Conservation (phyloP, 1,284 basidiomycete species). For the Malassezia obtusa region DNA sequence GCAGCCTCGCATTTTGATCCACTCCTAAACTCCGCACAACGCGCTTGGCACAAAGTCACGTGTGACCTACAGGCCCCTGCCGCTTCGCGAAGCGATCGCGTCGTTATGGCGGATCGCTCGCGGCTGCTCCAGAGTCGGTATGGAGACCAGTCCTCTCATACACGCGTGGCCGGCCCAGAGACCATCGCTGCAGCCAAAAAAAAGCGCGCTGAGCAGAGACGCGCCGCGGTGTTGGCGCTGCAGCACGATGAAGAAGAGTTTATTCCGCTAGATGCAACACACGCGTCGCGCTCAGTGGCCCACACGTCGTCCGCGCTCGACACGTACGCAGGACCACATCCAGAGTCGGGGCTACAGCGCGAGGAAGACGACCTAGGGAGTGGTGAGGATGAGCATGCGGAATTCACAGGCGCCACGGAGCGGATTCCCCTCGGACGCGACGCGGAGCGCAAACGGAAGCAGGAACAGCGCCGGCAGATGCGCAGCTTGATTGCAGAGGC, state of each 20-base stretch:
- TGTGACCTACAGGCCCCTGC: neutral
- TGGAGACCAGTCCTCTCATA: constrained; percentile 3
- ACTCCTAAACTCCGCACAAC: neutral
- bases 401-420: constrained; percentile 37
- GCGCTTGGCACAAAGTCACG: neutral
- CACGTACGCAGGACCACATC: constrained; percentile 24
- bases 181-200: neutral
- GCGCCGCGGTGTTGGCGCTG: neutral
- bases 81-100: neutral
- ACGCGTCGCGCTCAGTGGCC: neutral
- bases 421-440: constrained; percentile 32
- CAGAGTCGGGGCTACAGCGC: constrained; percentile 29
- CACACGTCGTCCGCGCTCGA: neutral
- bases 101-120: constrained; percentile 8
- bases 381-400: constrained; percentile 40
- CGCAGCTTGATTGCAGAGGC: constrained; percentile 6
- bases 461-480: constrained; percentile 22
- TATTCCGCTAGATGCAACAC: neutral
- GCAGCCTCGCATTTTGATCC: neutral
- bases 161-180: neutral
- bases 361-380: constrained; percentile 40
- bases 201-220: constrained; percentile 1
- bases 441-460: constrained; percentile 20
- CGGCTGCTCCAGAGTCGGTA: constrained; percentile 13
- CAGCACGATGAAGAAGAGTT: neutral